A percentile compares a stretch with the other conserved stretches of the same genome.
phyloP scores from a whole-genome alignment of 2,329 filamentous ascomycete genomes.

The Penicillium sp. region DNA sequence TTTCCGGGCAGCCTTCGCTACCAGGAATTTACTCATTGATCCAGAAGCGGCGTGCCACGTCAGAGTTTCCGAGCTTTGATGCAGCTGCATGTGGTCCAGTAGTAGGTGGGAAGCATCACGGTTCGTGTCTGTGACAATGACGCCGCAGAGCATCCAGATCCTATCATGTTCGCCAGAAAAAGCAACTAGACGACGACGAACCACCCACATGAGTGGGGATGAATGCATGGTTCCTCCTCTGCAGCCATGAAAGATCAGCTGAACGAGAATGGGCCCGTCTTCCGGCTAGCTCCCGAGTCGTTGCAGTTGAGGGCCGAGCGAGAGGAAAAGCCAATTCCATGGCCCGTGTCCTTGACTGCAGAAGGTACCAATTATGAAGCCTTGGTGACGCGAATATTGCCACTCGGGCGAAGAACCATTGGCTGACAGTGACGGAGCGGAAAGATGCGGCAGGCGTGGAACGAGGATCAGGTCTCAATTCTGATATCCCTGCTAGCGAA shows the following conservation, averaged over 20 bases:
- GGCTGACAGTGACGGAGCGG: conserved; percentile 25
- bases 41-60: conserved; percentile 39
- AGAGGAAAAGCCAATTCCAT: conserved; percentile 19
- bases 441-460: conserved; percentile 26
- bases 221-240: conserved; percentile 37
- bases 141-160: conserved; percentile 26
- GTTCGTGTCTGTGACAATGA: conserved; percentile 29
- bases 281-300: conserved; percentile 14
- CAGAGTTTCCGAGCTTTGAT: conserved; percentile 37
- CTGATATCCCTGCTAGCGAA: conserved; percentile 16
- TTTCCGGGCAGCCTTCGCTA: conserved; percentile 22
- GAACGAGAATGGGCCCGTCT: conserved; percentile 30
- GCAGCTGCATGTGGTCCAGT: conserved; percentile 36
- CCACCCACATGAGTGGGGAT: conserved; percentile 36
- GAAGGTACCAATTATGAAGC: conserved; percentile 29
- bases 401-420: conserved; percentile 27
- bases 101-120: conserved; percentile 33
- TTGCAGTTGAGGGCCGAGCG: conserved; percentile 11
- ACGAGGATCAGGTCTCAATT: conserved; percentile 15
- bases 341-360: conserved; percentile 19
- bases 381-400: conserved; percentile 30
- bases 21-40: conserved; percentile 21
- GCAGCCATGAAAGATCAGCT: conserved; percentile 41
- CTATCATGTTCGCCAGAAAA: conserved; percentile 29
- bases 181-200: conserved; percentile 26